Percentiles rank a stretch among this genome's conserved stretches.
phyloP scores from a whole-genome alignment of 179 eudicot species.

The Camellia oleifera region DNA sequence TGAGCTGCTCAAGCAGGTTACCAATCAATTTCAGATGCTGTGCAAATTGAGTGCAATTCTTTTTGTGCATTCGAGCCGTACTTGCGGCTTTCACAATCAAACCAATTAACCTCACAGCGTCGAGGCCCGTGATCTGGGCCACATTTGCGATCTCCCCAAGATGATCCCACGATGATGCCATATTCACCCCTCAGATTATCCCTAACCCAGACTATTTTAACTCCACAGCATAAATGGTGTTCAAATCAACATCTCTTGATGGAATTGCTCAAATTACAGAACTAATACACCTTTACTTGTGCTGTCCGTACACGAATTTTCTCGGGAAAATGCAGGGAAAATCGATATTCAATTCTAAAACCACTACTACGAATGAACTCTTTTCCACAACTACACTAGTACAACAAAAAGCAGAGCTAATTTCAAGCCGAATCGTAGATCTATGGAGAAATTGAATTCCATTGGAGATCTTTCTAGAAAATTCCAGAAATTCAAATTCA shows the following conservation, averaged over 20 bases:
- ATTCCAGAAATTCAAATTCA: neutral
- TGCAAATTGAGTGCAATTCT: slow-evolving; percentile 82
- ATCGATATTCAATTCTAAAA: neutral
- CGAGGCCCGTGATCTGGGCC: slow-evolving; percentile 76
- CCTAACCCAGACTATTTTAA: neutral
- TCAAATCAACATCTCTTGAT: neutral
- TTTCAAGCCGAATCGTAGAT: neutral
- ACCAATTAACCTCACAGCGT: slow-evolving; percentile 61
- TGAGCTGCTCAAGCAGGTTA: slow-evolving; percentile 77
- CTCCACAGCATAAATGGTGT: neutral
- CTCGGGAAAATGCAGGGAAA: neutral
- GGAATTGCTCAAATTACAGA: neutral
- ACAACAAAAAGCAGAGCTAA: neutral
- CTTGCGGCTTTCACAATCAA: slow-evolving; percentile 75
- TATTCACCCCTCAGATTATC: slow-evolving; percentile 6
- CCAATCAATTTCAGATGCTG: slow-evolving; percentile 86
- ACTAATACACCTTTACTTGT: neutral
- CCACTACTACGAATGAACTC: neutral
- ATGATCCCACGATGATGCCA: slow-evolving; percentile 43
- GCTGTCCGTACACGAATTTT: neutral
- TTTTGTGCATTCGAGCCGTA: slow-evolving; percentile 85
- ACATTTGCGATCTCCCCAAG: slow-evolving; percentile 43
- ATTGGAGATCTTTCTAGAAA: neutral
- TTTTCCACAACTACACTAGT: neutral
- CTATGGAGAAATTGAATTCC: neutral